These are phyloP conservation scores for Ceratobasidium sp. DNA, from an alignment of 1,284 basidiomycete genomes.

Conservation along the genomic window DNA sequence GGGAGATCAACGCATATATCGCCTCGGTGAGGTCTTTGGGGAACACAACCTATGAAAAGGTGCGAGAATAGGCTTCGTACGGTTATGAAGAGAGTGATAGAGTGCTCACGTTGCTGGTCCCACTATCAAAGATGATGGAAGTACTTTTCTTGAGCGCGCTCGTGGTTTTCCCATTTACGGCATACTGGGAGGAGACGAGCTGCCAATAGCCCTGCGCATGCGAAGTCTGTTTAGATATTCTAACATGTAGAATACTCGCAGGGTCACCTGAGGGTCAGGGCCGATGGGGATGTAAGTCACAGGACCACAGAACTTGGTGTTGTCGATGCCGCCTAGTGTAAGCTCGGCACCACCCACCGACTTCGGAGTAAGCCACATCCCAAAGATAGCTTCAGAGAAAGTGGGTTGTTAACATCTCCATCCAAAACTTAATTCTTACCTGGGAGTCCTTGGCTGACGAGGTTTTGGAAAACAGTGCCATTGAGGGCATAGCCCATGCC, in stretches of 20 bases:
- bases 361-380: conserved; percentile 60
- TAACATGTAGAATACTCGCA: neutral
- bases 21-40: conserved; percentile 57
- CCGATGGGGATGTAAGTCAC: conserved; percentile 54
- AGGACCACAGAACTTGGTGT: conserved; percentile 58
- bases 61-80: too few species aligned
- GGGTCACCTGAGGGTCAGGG: conserved; percentile 45
- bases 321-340: conserved; percentile 62
- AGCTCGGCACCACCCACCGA: conserved; percentile 60
- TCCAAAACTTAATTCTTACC: conserved; percentile 49
- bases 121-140: conserved; percentile 63
- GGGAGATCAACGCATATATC: conserved; percentile 64
- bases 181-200: conserved; percentile 56
- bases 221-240: neutral
- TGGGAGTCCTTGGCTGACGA: conserved; percentile 59
- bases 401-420: neutral
- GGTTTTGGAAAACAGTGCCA: conserved; percentile 55
- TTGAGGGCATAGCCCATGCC: conserved; percentile 33
- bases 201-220: conserved; percentile 53
- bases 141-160: conserved; percentile 53
- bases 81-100: neutral
- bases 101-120: conserved; percentile 62
- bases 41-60: conserved; percentile 1
- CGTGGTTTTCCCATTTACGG: conserved; percentile 61
- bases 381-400: conserved; percentile 57